Evolutionary conservation across 805 yeast genomes (phyloP), one percentile per base, ranked within the genome.

Genomic region (Metschnikowia drakensbergensis): DNA sequence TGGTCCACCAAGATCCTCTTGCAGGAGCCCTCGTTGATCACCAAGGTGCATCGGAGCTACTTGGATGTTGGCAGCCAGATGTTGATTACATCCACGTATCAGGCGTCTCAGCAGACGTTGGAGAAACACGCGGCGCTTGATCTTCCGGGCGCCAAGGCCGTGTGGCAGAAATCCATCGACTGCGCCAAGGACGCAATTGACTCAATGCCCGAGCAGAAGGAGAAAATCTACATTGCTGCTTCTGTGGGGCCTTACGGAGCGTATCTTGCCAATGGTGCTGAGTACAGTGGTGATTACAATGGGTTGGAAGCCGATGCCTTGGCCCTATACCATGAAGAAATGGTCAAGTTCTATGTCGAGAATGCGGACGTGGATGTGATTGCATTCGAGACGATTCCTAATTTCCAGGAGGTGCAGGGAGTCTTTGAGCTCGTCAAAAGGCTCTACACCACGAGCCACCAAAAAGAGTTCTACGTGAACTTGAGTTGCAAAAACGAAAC

Each of bases 191-290:
- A 52, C 10, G 58, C 58, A 4, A 37, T 48, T 27, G 43, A 37
- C 4, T n/a, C 39, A n/a, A 4, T 26, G 13, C 25, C 32, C 6
- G 41, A 27, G 5, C 6, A 9, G n/a, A 31, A 40, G 23, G 49
- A 51, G 22, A 48, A 55, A 13, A 53, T 60, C 6, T 57, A 48
- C 40, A 71, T 83, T 4, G 80, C 79, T 1, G 95, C 87, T 0
- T 79, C 87, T 6, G 65, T 86, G 33, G 96, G 96, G 0, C 88
- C 96, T 0, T 88, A 80, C 61, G 95, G 91, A 1, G 86, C 91
- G 0, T 81, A 67, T 54, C 59, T 84, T 33, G 80, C 84, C 28
- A 74, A 80, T 53, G 89, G 90, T 0, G 74, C 84, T 0, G 96
- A 88, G 58, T 88, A 83, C 57, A 80, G 83, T 3, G 95, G 95